Evolutionary conservation across 805 yeast species (phyloP).

Genomic region (Kregervanrija delftensis): DNA sequence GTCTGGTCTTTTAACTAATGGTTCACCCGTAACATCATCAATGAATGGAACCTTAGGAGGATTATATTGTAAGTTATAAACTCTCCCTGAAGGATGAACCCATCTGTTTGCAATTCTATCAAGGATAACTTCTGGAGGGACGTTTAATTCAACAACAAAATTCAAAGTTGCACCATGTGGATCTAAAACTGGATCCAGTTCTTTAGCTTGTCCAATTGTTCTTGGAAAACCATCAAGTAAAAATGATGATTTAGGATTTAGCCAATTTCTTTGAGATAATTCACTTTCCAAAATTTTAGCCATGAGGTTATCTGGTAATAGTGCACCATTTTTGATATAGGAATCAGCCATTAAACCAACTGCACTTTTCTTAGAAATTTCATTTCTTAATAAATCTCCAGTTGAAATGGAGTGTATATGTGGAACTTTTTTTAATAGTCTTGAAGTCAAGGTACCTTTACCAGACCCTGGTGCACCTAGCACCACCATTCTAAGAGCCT

Average conservation of each 20-base stretch:
- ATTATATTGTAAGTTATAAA: conserved; percentile 78
- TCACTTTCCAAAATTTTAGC: conserved; percentile 49
- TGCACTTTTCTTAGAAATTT: conserved; percentile 47
- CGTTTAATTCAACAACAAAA: conserved; percentile 78
- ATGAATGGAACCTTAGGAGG: conserved; percentile 79
- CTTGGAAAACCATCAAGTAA: conserved; percentile 91
- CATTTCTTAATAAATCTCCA: conserved; percentile 74
- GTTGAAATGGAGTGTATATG: conserved; percentile 59
- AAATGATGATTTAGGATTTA: conserved; percentile 48
- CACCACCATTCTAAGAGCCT: conserved; percentile 59
- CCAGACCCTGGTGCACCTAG: conserved; percentile 97
- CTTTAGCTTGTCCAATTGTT: conserved; percentile 63
- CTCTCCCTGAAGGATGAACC: conserved; percentile 82
- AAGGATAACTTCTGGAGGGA: conserved; percentile 77
- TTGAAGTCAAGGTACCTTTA: conserved; percentile 80
- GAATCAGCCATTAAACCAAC: conserved; percentile 51
- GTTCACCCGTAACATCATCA: conserved; percentile 90
- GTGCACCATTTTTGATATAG: conserved; percentile 53
- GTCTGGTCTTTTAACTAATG: conserved; percentile 70
- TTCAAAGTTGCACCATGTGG: conserved; percentile 42
- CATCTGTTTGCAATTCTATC: conserved; percentile 79
- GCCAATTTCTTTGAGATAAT: conserved; percentile 36
- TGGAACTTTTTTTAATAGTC: conserved; percentile 49
- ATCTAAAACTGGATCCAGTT: conserved; percentile 39
- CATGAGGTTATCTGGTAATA: conserved; percentile 72